Percentiles rank a stretch among this genome's conserved stretches.
These are phyloP conservation scores for Hibiscus trionum DNA, from an alignment of 345 rosid genomes.

Conservation along the genomic window DNA sequence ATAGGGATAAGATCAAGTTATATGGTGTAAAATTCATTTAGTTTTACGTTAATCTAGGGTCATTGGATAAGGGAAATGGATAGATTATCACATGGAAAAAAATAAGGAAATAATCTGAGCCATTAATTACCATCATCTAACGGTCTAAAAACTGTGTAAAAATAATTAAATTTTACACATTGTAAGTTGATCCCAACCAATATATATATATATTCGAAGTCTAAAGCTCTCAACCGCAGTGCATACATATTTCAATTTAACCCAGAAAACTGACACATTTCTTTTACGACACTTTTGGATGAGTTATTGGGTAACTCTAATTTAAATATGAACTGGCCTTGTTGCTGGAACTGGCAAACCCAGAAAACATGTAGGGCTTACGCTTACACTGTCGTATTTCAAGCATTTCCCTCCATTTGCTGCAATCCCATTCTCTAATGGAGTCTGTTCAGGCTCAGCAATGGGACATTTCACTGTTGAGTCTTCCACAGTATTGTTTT, in stretches of 20 bases:
- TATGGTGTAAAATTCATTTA: too few species aligned
- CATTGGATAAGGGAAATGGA: too few species aligned
- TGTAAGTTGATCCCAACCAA: too few species aligned
- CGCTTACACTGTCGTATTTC: conserved; percentile 15
- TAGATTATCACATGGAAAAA: too few species aligned
- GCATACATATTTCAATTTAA: not conserved
- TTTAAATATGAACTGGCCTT: conserved; percentile 26
- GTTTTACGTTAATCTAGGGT: too few species aligned
- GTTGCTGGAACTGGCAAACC: conserved; percentile 29
- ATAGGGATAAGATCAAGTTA: too few species aligned
- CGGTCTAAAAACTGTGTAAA: too few species aligned
- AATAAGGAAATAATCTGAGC: too few species aligned
- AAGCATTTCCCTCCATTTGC: conserved; percentile 22
- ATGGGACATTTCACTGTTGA: not conserved
- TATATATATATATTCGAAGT: too few species aligned
- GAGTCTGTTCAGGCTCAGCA: not conserved
- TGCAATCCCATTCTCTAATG: conserved; percentile 7
- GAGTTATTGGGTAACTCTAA: not conserved
- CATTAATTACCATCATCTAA: too few species aligned
- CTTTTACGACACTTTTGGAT: not conserved
- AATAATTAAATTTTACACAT: too few species aligned
- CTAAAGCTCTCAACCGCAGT: not conserved
- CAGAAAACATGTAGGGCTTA: conserved; percentile 24
- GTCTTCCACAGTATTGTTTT: not conserved
- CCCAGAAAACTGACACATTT: not conserved